Conservation (phyloP, 306 rosid genomes). For the Erythrophleum fordii region DNA sequence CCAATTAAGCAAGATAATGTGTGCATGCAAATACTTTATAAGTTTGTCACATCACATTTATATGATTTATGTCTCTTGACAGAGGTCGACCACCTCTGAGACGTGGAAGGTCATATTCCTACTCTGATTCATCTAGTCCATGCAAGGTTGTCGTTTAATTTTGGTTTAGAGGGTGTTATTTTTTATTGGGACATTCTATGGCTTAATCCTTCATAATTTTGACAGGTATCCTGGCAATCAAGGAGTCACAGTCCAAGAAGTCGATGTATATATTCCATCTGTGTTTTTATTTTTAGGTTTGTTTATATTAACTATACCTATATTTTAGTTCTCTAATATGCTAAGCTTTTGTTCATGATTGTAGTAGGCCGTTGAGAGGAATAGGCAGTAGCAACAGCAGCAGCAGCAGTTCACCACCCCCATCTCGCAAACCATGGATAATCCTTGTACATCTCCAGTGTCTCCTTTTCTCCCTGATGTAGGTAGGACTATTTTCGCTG, state of each 20-base stretch:
- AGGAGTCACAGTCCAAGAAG: constrained; percentile 82
- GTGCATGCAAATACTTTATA: constrained; percentile 5
- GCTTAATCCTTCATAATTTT: constrained; percentile 21
- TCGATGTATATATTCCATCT: constrained; percentile 38
- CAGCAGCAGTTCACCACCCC: constrained; percentile 83
- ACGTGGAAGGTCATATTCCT: constrained; percentile 87
- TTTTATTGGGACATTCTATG: constrained; percentile 7
- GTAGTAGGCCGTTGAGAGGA: constrained; percentile 82
- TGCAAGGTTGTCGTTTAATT: constrained; percentile 61
- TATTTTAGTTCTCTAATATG: background rate
- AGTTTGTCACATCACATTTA: constrained; percentile 18
- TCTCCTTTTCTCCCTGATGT: constrained; percentile 20
- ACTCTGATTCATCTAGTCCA: constrained; percentile 86
- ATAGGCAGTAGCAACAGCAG: constrained; percentile 88
- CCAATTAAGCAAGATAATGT: background rate
- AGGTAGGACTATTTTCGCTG: constrained; percentile 26
- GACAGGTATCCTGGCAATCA: constrained; percentile 66
- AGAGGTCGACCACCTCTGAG: constrained; percentile 79
- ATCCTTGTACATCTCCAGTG: background rate
- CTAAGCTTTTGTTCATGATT: background rate
- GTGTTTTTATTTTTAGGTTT: background rate
- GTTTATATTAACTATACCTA: background rate
- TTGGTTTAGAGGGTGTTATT: constrained; percentile 13
- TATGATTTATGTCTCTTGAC: constrained; percentile 25
- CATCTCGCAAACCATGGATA: constrained; percentile 66